Conservation (phyloP, 805 yeast species). For the Kuraishia ogatae region DNA sequence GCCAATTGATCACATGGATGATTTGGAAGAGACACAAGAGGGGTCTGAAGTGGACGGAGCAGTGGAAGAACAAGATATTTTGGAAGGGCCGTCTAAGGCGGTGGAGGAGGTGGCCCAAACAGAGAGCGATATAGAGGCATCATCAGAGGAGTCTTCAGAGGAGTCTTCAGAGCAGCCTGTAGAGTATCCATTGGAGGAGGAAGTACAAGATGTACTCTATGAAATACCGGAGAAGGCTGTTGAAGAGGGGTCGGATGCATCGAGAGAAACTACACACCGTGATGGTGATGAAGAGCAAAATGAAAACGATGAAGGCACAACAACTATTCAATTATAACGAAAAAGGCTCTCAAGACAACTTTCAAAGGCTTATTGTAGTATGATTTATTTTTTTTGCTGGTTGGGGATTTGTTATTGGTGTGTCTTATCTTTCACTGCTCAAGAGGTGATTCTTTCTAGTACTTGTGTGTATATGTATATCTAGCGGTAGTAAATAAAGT, state of each 20-base stretch:
- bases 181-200: too few species aligned
- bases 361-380: not conserved
- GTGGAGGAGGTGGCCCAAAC: not conserved
- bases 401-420: not conserved
- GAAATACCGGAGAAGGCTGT: too few species aligned
- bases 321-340: not conserved
- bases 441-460: not conserved
- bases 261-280: too few species aligned
- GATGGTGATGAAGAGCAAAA: not conserved
- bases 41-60: not conserved
- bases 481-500: not conserved
- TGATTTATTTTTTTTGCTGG: not conserved
- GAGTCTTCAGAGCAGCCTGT: not conserved
- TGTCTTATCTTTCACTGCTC: not conserved
- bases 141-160: not conserved
- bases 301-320: not conserved
- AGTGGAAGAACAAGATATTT: not conserved
- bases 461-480: not conserved
- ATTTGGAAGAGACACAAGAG: not conserved
- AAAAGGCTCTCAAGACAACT: not conserved
- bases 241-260: too few species aligned
- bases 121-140: too few species aligned
- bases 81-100: not conserved
- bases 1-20: not conserved
- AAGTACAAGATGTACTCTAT: too few species aligned